These are phyloP conservation scores for Pichiaceae sp. DNA, from an alignment of 1,139 yeast species.

Conservation along the genomic window DNA sequence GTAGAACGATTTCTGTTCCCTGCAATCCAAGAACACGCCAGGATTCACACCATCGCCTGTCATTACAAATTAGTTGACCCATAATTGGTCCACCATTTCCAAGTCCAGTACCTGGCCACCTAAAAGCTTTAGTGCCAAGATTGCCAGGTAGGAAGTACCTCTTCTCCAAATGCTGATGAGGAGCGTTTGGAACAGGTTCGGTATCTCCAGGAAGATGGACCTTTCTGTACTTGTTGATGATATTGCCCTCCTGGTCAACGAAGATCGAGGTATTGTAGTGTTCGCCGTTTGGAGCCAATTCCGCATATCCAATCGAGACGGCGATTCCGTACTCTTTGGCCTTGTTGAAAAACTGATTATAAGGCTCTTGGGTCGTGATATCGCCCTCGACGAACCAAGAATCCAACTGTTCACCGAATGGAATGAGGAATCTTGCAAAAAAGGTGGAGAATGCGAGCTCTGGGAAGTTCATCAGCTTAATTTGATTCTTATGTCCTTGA, in stretches of 20 bases:
- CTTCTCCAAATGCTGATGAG: constrained; percentile 29
- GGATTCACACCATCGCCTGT: constrained; percentile 32
- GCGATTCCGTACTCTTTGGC: constrained; percentile 24
- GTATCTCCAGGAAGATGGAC: constrained; percentile 30
- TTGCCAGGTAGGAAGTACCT: constrained; percentile 25
- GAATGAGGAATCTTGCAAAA: constrained; percentile 24
- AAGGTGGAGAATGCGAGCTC: constrained; percentile 24
- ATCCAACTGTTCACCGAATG: constrained; percentile 26
- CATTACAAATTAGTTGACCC: constrained; percentile 28
- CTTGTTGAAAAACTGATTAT: constrained; percentile 24
- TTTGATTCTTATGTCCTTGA: constrained; percentile 19
- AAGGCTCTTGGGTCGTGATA: constrained; percentile 23
- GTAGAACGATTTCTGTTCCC: constrained; percentile 15
- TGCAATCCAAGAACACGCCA: constrained; percentile 26
- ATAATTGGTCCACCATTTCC: constrained; percentile 7
- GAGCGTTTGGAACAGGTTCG: constrained; percentile 19
- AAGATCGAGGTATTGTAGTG: constrained; percentile 27
- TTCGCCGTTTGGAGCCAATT: constrained; percentile 28
- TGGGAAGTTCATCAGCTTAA: constrained; percentile 23
- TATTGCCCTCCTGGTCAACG: constrained; percentile 19
- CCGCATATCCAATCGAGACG: constrained; percentile 29
- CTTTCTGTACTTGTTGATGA: constrained; percentile 9
- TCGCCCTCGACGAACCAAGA: constrained; percentile 28
- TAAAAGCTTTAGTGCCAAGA: constrained; percentile 25
- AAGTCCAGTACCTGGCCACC: constrained; percentile 9